Conservation (phyloP, 768 basidiomycete species). For the Mycena rebaudengoi region DNA sequence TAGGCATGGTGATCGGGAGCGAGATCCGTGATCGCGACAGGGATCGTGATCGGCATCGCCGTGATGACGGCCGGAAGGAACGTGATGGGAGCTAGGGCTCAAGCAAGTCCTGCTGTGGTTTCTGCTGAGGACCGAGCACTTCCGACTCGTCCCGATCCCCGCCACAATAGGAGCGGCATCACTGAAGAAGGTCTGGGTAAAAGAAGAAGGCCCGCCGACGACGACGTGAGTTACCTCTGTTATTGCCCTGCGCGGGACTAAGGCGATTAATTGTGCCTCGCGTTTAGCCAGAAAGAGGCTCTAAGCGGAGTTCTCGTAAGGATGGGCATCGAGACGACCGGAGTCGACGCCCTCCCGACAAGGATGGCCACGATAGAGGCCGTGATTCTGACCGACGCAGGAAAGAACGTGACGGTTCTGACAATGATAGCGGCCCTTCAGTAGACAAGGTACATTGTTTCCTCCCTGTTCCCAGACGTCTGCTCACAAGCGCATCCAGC, state of each 20-base stretch:
- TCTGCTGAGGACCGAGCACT: slow-evolving; percentile 65
- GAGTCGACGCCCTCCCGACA: slow-evolving; percentile 69
- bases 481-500: slow-evolving; percentile 37
- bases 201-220: slow-evolving; percentile 71
- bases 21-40: slow-evolving; percentile 47
- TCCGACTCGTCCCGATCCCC: slow-evolving; percentile 68
- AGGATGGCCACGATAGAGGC: slow-evolving; percentile 71
- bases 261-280: slow-evolving; percentile 16
- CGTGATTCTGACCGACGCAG: slow-evolving; percentile 76
- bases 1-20: slow-evolving; percentile 38
- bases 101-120: slow-evolving; percentile 39
- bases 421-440: slow-evolving; percentile 55
- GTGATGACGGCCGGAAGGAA: slow-evolving; percentile 69
- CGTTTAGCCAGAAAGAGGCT: slow-evolving; percentile 70
- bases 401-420: slow-evolving; percentile 67
- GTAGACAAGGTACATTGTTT: slow-evolving; percentile 66
- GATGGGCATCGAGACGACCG: slow-evolving; percentile 82
- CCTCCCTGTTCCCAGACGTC: not conserved
- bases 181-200: slow-evolving; percentile 77
- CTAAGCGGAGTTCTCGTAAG: slow-evolving; percentile 85
- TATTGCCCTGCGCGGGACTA: no score
- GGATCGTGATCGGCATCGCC: slow-evolving; percentile 58
- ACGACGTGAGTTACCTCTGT: slow-evolving; percentile 80
- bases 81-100: slow-evolving; percentile 53
- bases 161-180: slow-evolving; percentile 46